These are phyloP conservation scores for Fraxinus ornus DNA, from an alignment of 305 asterid species.

Conservation along the genomic window DNA sequence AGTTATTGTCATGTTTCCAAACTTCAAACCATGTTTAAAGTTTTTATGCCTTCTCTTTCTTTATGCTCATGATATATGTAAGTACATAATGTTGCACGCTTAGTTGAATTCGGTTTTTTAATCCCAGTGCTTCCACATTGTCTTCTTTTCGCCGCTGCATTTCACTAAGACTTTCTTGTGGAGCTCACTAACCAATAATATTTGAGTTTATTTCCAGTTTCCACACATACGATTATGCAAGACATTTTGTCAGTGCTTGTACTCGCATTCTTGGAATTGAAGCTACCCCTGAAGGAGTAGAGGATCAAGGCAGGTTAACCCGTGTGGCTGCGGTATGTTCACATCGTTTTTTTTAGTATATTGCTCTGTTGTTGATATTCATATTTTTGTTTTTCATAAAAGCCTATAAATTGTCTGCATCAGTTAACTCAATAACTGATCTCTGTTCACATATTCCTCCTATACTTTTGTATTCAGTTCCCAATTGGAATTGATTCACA, in stretches of 20 bases:
- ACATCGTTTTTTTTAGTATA: slow-evolving; percentile 13
- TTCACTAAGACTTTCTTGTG: slow-evolving; percentile 12
- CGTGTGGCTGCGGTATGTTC: slow-evolving; percentile 92
- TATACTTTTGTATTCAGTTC: slow-evolving; percentile 46
- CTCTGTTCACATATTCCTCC: slow-evolving; percentile 22
- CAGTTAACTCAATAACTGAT: slow-evolving; percentile 6
- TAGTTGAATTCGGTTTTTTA: neutral
- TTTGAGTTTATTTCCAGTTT: slow-evolving; percentile 55
- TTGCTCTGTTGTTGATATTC: slow-evolving; percentile 14
- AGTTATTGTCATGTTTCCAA: neutral
- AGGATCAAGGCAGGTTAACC: slow-evolving; percentile 92
- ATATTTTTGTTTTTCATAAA: neutral
- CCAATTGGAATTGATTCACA: slow-evolving; percentile 95
- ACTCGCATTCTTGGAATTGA: slow-evolving; percentile 95
- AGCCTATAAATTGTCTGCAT: neutral
- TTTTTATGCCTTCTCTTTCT: neutral
- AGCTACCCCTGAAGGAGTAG: slow-evolving; percentile 98
- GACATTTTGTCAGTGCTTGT: slow-evolving; percentile 93
- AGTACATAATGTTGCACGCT: neutral
- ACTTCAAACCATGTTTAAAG: neutral
- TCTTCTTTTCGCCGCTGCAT: neutral
- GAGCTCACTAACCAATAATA: slow-evolving; percentile 24
- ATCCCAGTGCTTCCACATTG: neutral
- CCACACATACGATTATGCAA: slow-evolving; percentile 92
- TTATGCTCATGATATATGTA: neutral